Evolutionary conservation across 495 filamentous ascomycete species (phyloP).

Genomic region (Aspergillus biplanus): DNA sequence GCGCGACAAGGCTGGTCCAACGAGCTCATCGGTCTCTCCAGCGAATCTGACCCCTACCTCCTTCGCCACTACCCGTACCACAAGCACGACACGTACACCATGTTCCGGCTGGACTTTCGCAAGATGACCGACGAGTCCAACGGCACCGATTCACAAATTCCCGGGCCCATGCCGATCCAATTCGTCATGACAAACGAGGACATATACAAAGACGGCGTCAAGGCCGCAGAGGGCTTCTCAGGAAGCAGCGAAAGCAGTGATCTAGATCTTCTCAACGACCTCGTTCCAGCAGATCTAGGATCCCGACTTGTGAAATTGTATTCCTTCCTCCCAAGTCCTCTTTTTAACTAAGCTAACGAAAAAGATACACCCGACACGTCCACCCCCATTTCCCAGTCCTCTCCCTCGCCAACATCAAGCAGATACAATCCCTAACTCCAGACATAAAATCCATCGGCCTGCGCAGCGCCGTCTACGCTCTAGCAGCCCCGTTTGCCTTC

Average conservation of each 20-base stretch:
- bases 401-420: background rate
- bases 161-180: background rate
- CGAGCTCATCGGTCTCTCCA: conserved; percentile 1
- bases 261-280: background rate
- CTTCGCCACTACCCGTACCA: conserved; percentile 1
- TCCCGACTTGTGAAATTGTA: background rate
- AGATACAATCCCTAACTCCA: background rate
- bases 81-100: background rate
- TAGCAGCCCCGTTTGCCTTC: conserved; percentile 1
- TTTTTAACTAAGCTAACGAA: background rate
- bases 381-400: background rate
- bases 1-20: background rate
- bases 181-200: conserved; percentile 11
- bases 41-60: conserved; percentile 5
- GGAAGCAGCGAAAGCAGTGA: background rate
- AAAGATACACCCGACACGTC: conserved; percentile 2
- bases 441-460: background rate
- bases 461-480: conserved; percentile 6
- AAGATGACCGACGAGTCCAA: background rate
- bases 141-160: background rate
- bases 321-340: background rate
- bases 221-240: background rate
- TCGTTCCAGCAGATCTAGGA: conserved; percentile 3
- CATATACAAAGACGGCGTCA: background rate
- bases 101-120: conserved; percentile 8